Percentiles rank a stretch among this genome's conserved stretches.
Evolutionary conservation across 495 filamentous ascomycete species (phyloP).

Genomic region (Xylaria longipes): DNA sequence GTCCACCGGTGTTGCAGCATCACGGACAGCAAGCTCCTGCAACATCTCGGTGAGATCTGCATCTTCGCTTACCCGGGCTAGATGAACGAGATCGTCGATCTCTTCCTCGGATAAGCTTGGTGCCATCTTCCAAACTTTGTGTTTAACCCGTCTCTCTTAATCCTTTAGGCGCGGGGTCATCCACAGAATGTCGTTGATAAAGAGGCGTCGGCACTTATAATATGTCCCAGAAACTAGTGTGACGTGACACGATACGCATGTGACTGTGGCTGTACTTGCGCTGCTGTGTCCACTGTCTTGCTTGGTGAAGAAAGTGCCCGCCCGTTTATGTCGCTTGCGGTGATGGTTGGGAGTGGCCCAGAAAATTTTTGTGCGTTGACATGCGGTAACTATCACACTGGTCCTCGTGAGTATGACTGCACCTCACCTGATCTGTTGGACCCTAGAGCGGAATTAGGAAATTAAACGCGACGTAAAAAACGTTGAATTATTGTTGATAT

Average conservation of each 20-base stretch:
- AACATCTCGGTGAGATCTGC: constrained; percentile 69
- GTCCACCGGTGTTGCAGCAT: constrained; percentile 56
- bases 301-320: background rate
- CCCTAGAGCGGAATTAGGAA: background rate
- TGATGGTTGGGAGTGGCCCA: constrained; percentile 5
- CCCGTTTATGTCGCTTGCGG: background rate
- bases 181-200: background rate
- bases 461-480: background rate
- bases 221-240: background rate
- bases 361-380: constrained; percentile 30
- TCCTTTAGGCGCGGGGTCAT: no score
- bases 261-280: constrained; percentile 8
- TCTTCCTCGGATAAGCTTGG: constrained; percentile 70
- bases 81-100: constrained; percentile 88
- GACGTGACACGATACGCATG: background rate
- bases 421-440: background rate
- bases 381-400: background rate
- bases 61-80: constrained; percentile 76
- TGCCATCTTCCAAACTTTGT: constrained; percentile 42
- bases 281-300: background rate
- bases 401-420: background rate
- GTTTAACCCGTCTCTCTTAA: background rate
- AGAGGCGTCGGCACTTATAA: background rate
- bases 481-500: background rate
- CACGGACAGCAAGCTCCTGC: constrained; percentile 60